These are phyloP conservation scores for Protea cynaroides DNA, from an alignment of 164 flowering plant genomes.

Conservation along the genomic window DNA sequence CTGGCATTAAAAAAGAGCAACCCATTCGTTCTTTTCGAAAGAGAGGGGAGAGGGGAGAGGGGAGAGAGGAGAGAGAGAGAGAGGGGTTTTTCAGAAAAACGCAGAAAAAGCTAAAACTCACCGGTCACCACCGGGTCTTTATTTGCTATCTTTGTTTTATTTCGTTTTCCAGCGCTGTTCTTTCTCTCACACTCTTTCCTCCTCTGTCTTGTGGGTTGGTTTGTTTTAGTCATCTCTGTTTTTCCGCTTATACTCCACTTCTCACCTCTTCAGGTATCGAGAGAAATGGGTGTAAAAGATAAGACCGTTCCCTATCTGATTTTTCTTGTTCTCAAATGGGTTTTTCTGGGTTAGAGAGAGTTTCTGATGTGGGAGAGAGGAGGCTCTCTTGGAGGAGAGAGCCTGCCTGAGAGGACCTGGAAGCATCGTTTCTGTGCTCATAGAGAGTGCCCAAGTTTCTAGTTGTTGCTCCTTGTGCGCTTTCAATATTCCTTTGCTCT, in stretches of 20 bases:
- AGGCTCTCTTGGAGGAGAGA: conserved; percentile 73
- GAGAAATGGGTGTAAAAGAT: conserved; percentile 32
- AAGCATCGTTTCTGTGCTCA: conserved; percentile 6
- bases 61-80: neutral
- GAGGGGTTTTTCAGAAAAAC: neutral
- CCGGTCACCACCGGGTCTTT: conserved; percentile 8
- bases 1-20: conserved; percentile 4
- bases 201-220: conserved; percentile 1
- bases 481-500: neutral
- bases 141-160: neutral
- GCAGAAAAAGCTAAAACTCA: neutral
- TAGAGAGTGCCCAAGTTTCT: conserved; percentile 6
- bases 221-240: too few relatives aligned
- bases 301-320: conserved; percentile 15
- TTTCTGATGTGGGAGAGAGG: conserved; percentile 54
- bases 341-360: conserved; percentile 4
- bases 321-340: conserved; percentile 7
- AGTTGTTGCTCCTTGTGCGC: neutral
- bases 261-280: neutral
- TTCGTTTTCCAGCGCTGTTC: neutral
- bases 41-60: neutral
- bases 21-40: conserved; percentile 1
- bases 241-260: too few relatives aligned
- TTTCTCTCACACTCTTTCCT: neutral
- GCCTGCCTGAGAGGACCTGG: conserved; percentile 34